Base-by-base conservation (phyloP, 2,329 filamentous ascomycete genomes). In the Gremmenia infestans region DNA sequence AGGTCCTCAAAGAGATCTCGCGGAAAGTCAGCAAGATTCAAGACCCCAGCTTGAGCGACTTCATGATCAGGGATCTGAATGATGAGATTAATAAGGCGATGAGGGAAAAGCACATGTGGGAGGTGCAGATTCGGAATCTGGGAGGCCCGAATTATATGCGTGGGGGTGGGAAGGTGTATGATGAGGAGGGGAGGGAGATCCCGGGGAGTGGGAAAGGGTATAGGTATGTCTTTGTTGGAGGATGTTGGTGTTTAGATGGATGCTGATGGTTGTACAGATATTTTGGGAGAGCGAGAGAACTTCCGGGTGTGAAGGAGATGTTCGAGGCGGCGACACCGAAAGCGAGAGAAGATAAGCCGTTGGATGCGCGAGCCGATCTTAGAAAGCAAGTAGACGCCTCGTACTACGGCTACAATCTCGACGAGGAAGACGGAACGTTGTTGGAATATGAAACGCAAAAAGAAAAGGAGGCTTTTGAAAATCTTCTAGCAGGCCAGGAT, bases 81-180 rank as follows among this genome's bases (percentile, higher is more conserved):
- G 94, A 99, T 73, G 94, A 99, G 75, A 96, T 99, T 79, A 99
- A 99, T 79, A 96, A 96, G 76, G 81, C 96, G 60, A 97, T 99
- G 90, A 86, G 91, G 62, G 94, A 99, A 78, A 99, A 99, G 75
- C 91, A 95, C 81, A 92, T 96, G 82, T 99, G 94, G 94, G 94
- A 99, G 78, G 84, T 94, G 65, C 91, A 97, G 74, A 97, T 99
- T 65, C 83, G 92, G 56, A 95, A 96, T 68, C 72, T 97, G 23
- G 94, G 94, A n/a, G 94, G 94, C 2, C 94, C 94, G 32, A 97
- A 97, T 73, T 99, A 97, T 63, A 70, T 69, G 68, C 53, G 69
- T 50, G 82, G 83, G 4, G 82, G 78, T 1, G 69, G 76, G 23
- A 72, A 78, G 63, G 70, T 81, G 56, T 70, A 72, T 63, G 79